These are phyloP conservation scores for Talaromyces sp. DNA, from an alignment of 2,329 filamentous ascomycete species.

Conservation along the genomic window DNA sequence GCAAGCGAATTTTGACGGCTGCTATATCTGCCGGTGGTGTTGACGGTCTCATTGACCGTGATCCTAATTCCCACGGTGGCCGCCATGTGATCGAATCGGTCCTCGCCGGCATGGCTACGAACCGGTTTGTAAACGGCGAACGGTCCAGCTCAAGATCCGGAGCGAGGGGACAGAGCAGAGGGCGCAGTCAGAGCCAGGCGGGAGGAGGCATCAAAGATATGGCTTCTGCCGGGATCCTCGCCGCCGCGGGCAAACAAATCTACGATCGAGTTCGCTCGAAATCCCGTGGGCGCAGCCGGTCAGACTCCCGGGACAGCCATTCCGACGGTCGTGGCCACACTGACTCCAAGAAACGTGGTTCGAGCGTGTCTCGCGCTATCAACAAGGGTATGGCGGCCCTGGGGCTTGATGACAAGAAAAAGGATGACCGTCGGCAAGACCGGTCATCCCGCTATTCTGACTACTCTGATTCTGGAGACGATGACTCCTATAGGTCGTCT, in stretches of 20 bases:
- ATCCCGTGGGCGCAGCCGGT: slow-evolving; percentile 37
- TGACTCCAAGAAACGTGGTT: slow-evolving; percentile 36
- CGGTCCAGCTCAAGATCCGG: slow-evolving; percentile 65
- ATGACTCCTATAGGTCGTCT: slow-evolving; percentile 28
- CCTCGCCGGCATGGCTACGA: slow-evolving; percentile 80
- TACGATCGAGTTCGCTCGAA: slow-evolving; percentile 41
- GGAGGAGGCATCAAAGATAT: slow-evolving; percentile 35
- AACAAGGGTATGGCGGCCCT: slow-evolving; percentile 41
- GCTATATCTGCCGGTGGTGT: slow-evolving; percentile 81
- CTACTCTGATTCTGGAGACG: slow-evolving; percentile 41
- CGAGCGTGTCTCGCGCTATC: slow-evolving; percentile 43
- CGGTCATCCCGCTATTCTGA: slow-evolving; percentile 28
- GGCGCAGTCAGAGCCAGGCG: slow-evolving; percentile 37
- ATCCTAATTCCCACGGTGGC: slow-evolving; percentile 70
- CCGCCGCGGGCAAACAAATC: slow-evolving; percentile 45
- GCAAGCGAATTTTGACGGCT: slow-evolving; percentile 84
- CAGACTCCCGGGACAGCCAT: slow-evolving; percentile 48
- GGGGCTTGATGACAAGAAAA: slow-evolving; percentile 35
- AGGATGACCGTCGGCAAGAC: slow-evolving; percentile 24
- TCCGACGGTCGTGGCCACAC: slow-evolving; percentile 38
- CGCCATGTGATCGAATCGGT: slow-evolving; percentile 81
- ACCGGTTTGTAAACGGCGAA: slow-evolving; percentile 78
- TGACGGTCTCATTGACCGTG: slow-evolving; percentile 65
- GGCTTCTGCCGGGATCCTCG: slow-evolving; percentile 41
- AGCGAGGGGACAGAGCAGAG: slow-evolving; percentile 26